Conservation (phyloP, 192 early-diverging fungal genomes). For the Chytriomyces confervae region DNA sequence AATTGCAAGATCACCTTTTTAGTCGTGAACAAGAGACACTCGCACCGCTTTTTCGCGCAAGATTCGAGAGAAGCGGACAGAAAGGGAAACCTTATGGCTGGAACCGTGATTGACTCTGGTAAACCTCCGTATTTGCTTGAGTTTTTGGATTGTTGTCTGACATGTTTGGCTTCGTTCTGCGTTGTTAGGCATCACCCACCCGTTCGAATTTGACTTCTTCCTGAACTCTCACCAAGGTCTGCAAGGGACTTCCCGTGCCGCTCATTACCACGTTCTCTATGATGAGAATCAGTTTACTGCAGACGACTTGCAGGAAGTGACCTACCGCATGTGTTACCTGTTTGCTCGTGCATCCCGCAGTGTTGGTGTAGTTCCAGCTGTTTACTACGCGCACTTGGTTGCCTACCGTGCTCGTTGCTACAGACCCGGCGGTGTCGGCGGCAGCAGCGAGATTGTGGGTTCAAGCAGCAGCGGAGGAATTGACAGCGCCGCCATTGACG, state of each 20-base stretch:
- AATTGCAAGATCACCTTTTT: slow-evolving; percentile 57
- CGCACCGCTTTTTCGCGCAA: slow-evolving; percentile 75
- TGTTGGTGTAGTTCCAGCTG: slow-evolving; percentile 84
- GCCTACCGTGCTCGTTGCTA: slow-evolving; percentile 64
- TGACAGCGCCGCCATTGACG: slow-evolving; percentile 25
- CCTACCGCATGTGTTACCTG: slow-evolving; percentile 83
- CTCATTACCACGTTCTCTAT: slow-evolving; percentile 85
- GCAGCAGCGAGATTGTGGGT: slow-evolving; percentile 23
- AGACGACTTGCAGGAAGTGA: slow-evolving; percentile 84
- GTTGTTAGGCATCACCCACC: slow-evolving; percentile 67
- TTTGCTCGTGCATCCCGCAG: slow-evolving; percentile 79
- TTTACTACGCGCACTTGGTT: slow-evolving; percentile 88
- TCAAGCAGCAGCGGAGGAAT: slow-evolving; percentile 8
- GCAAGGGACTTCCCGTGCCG: slow-evolving; percentile 88
- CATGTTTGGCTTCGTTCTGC: slow-evolving; percentile 1
- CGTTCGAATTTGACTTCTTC: slow-evolving; percentile 85
- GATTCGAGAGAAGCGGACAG: slow-evolving; percentile 62
- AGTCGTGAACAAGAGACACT: slow-evolving; percentile 62
- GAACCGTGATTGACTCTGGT: slow-evolving; percentile 70
- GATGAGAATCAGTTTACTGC: slow-evolving; percentile 81
- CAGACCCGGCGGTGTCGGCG: slow-evolving; percentile 19
- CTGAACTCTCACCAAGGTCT: slow-evolving; percentile 84
- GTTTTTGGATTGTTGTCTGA: background rate
- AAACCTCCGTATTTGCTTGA: slow-evolving; percentile 21
- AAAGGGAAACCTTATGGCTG: slow-evolving; percentile 82